Conservation (phyloP, 2,329 filamentous ascomycete genomes). For the Calonectria pauciramosa region DNA sequence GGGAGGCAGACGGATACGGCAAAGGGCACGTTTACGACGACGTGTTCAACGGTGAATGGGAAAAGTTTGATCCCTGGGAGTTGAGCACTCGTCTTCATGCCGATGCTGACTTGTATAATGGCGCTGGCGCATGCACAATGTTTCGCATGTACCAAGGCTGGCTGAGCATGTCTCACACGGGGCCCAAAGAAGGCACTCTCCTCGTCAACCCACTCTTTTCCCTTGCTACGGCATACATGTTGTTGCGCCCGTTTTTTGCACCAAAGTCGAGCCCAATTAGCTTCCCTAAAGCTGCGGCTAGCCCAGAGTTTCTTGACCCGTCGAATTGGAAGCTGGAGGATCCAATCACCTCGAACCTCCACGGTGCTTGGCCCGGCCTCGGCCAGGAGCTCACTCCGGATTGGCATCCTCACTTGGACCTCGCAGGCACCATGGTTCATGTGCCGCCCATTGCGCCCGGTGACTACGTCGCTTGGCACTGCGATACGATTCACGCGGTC, state of each 20-base stretch:
- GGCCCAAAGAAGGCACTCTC: slow-evolving; percentile 82
- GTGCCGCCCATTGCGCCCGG: slow-evolving; percentile 78
- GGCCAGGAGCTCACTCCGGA: slow-evolving; percentile 77
- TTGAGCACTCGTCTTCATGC: slow-evolving; percentile 76
- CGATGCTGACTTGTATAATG: slow-evolving; percentile 82
- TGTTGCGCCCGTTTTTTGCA: slow-evolving; percentile 88
- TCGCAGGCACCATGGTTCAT: slow-evolving; percentile 78
- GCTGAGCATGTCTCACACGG: slow-evolving; percentile 81
- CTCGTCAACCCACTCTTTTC: slow-evolving; percentile 84
- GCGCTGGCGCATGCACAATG: slow-evolving; percentile 84
- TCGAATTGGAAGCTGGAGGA: slow-evolving; percentile 71
- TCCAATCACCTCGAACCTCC: slow-evolving; percentile 71
- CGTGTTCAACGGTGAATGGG: slow-evolving; percentile 84
- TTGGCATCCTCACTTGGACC: slow-evolving; percentile 79
- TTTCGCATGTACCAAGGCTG: slow-evolving; percentile 93
- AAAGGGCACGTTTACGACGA: slow-evolving; percentile 77
- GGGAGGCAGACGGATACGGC: slow-evolving; percentile 79
- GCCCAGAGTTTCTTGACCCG: slow-evolving; percentile 58
- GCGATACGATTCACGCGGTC: slow-evolving; percentile 85
- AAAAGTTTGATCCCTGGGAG: slow-evolving; percentile 87
- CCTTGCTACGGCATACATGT: slow-evolving; percentile 82
- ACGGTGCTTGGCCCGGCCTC: slow-evolving; percentile 78
- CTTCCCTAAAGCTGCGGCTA: slow-evolving; percentile 41
- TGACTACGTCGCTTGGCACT: slow-evolving; percentile 89
- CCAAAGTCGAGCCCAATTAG: slow-evolving; percentile 45